Base-by-base conservation (phyloP, 495 filamentous ascomycete species). In the Aspergillus nanangensis region DNA sequence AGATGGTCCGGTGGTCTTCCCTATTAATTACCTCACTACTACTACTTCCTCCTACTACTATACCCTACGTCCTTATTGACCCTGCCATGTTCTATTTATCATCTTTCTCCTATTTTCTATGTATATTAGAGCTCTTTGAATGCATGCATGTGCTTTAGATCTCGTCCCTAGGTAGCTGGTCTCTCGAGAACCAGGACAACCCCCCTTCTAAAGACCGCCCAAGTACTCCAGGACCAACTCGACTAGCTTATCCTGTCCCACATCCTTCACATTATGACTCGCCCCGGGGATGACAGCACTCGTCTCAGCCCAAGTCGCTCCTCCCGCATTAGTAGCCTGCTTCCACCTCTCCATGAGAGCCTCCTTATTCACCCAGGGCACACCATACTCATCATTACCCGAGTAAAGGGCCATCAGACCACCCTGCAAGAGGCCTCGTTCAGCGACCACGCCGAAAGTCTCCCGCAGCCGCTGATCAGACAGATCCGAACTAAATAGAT, bases 401-500 rank as follows among this genome's bases (percentile, higher is more conserved):
- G 86, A 84, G 46, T 82, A 83, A 46, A 96, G 60, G 15, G 70
- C 61, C 48, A 69, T 41, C n/a, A 79, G 24, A 36, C 62, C 66
- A 2, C 55, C 52, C 50, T 80, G 66, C 31, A 91, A 41, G 9
- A 82, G 74, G 22, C 73, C 78, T 25, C 71, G 53, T 41, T 74
- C 49, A 20, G 72, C 71, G 32, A 86, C 65, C 43, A 40, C 60
- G 1, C 87, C 88, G 76, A 93, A 96, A 20, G 76, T 87, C 34
- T 66, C 54, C 35, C 48, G 41, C 34, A 90, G 62, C 42, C 74
- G 62, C 38, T 77, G 63, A 38, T 87, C 82, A 0, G 62, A 58
- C 36, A 95, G 66, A 61, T 92, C 88, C 5, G 86, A 86, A 47
- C 84, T 88, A 67, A 96, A 98, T 51, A 86, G 85, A 62, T 97